A percentile compares a stretch with the other conserved stretches of the same genome.
Conservation (phyloP, 225 moss, liverwort and hornwort genomes). For the Antitrichia curtipendula region DNA sequence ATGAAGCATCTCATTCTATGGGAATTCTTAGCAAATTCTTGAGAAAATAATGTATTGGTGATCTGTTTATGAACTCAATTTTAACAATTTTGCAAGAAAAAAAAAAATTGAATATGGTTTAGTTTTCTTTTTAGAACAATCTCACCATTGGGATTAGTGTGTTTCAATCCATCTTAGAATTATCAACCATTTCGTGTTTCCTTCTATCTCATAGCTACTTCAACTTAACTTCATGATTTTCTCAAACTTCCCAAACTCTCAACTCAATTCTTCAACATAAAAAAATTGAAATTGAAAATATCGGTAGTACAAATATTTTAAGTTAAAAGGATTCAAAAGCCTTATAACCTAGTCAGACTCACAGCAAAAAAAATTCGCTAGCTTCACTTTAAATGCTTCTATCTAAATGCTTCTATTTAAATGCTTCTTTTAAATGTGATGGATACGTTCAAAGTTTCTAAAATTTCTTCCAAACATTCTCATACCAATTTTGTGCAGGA, state of each 20-base stretch:
- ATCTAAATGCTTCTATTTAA: not conserved
- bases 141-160: not conserved
- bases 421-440: too few species aligned
- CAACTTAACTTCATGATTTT: not conserved
- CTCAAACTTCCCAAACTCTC: not conserved
- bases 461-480: too few species aligned
- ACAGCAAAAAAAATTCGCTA: not conserved
- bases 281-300: not conserved
- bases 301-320: not conserved
- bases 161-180: not conserved
- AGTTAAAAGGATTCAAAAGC: not conserved
- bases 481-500: too few species aligned
- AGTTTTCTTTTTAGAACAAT: not conserved
- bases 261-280: not conserved
- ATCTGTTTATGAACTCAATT: not conserved
- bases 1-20: too few species aligned
- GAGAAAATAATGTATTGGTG: too few species aligned
- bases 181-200: not conserved
- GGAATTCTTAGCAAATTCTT: too few species aligned
- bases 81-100: not conserved
- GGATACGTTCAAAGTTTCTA: too few species aligned
- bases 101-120: not conserved
- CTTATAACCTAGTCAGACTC: not conserved
- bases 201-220: not conserved
- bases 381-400: fast-evolving